phyloP scores from a whole-genome alignment of 1,284 basidiomycete species.

The Limonomyces culmigenus region DNA sequence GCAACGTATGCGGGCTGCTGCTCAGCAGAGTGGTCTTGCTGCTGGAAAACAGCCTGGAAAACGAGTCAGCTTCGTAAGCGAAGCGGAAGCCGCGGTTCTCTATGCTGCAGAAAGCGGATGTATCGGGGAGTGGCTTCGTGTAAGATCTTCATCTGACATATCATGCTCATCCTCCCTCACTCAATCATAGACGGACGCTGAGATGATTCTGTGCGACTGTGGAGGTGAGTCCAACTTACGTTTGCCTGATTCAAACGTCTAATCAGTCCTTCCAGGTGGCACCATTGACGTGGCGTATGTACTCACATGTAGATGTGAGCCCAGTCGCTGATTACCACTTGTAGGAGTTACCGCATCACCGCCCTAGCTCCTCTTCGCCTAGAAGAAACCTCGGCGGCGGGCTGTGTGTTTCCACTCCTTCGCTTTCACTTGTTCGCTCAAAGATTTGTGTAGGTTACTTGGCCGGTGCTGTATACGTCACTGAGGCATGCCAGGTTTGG shows the following conservation, averaged over 20 bases:
- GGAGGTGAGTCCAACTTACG: slow-evolving; percentile 3
- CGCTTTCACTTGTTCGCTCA: not conserved
- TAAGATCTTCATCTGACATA: slow-evolving; percentile 3
- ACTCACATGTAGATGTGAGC: no score
- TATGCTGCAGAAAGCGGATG: slow-evolving; percentile 5
- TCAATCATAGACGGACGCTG: slow-evolving; percentile 1
- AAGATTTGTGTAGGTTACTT: slow-evolving; percentile 3
- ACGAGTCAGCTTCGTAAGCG: slow-evolving; percentile 9
- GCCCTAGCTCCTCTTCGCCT: slow-evolving; percentile 1
- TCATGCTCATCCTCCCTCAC: not conserved
- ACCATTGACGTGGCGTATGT: slow-evolving; percentile 6
- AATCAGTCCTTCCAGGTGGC: slow-evolving; percentile 2
- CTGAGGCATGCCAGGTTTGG: slow-evolving; percentile 2
- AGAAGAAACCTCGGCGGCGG: slow-evolving; percentile 4
- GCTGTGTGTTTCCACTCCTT: slow-evolving; percentile 2
- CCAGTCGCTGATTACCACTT: no score
- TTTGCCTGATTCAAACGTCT: not conserved
- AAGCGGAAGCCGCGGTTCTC: slow-evolving; percentile 9
- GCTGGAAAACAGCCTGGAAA: slow-evolving; percentile 2
- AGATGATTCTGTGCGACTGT: slow-evolving; percentile 6
- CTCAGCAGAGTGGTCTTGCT: slow-evolving; percentile 9
- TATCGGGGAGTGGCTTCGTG: no score
- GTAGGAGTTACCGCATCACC: slow-evolving; percentile 4
- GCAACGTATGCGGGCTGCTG: slow-evolving; percentile 10
- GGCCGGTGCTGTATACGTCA: slow-evolving; percentile 5